phyloP scores from a whole-genome alignment of 805 yeast species.

The Teunomyces stri region DNA sequence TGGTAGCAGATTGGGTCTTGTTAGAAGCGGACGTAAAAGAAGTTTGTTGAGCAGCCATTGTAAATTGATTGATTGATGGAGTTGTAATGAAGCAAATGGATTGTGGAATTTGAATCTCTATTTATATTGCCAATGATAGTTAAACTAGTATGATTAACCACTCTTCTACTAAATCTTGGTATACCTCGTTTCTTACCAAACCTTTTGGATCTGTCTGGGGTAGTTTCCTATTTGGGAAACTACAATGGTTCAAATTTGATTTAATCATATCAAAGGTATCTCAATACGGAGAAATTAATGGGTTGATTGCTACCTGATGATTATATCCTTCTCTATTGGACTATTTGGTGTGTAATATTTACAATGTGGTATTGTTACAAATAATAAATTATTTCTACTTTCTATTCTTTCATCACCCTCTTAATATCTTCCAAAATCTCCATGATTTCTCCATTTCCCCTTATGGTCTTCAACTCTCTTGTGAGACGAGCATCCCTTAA shows the following conservation, averaged over 20 bases:
- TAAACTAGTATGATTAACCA: too few relatives aligned
- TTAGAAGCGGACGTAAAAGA: not conserved
- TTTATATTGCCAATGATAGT: not conserved
- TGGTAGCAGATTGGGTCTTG: constrained; percentile 4
- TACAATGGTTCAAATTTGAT: not conserved
- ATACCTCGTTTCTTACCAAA: not conserved
- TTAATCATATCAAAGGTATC: not conserved
- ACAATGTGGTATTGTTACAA: too few relatives aligned
- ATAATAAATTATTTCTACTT: too few relatives aligned
- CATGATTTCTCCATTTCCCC: constrained; percentile 6
- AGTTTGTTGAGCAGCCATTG: constrained; percentile 4
- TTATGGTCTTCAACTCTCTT: not conserved
- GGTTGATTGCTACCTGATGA: too few relatives aligned
- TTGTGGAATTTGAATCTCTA: not conserved
- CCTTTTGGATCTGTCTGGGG: not conserved
- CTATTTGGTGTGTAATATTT: too few relatives aligned
- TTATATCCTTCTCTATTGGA: too few relatives aligned
- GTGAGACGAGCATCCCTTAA: not conserved
- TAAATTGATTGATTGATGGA: not conserved
- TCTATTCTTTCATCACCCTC: constrained; percentile 7
- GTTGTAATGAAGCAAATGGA: not conserved
- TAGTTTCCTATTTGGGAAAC: not conserved
- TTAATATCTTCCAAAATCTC: constrained; percentile 16
- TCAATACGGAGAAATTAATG: not conserved
- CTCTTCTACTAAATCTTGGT: too few relatives aligned